These are phyloP conservation scores for Suillus clintonianus DNA, from an alignment of 768 basidiomycete genomes.

Conservation along the genomic window DNA sequence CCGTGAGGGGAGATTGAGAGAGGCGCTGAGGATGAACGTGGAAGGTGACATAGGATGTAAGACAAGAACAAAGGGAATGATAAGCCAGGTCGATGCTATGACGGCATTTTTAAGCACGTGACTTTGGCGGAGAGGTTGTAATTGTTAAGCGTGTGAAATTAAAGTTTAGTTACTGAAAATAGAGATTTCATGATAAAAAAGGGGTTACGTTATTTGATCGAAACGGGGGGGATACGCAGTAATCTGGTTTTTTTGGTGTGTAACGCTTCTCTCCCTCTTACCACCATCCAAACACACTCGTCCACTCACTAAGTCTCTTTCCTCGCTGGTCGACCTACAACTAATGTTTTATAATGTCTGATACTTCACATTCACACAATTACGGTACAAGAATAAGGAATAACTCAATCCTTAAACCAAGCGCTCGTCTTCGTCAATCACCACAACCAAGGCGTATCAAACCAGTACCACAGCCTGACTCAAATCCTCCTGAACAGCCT, in stretches of 20 bases:
- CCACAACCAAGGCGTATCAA: slow-evolving; percentile 37
- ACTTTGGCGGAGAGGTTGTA: not conserved
- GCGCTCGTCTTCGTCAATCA: slow-evolving; percentile 50
- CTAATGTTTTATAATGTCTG: slow-evolving; percentile 5
- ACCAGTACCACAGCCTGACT: slow-evolving; percentile 27
- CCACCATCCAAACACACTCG: not conserved
- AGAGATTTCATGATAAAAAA: not conserved
- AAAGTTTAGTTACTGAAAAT: not conserved
- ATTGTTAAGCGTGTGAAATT: not conserved
- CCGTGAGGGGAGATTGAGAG: too few relatives aligned
- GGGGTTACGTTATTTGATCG: slow-evolving; percentile 2
- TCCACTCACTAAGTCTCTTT: not conserved
- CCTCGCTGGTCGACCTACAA: not conserved
- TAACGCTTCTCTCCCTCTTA: not conserved
- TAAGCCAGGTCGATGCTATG: too few relatives aligned
- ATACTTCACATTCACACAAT: slow-evolving; percentile 37
- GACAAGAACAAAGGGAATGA: too few relatives aligned
- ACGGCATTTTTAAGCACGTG: not conserved
- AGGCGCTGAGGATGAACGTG: too few relatives aligned
- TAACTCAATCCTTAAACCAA: slow-evolving; percentile 53
- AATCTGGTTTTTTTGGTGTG: not conserved
- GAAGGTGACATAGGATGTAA: too few relatives aligned
- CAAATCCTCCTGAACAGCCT: slow-evolving; percentile 8
- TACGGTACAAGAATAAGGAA: slow-evolving; percentile 60
- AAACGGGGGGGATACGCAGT: not conserved